Percentiles rank a stretch among this genome's conserved stretches.
phyloP scores from a whole-genome alignment of 306 rosid genomes.

The Heteromeles arbutifolia region DNA sequence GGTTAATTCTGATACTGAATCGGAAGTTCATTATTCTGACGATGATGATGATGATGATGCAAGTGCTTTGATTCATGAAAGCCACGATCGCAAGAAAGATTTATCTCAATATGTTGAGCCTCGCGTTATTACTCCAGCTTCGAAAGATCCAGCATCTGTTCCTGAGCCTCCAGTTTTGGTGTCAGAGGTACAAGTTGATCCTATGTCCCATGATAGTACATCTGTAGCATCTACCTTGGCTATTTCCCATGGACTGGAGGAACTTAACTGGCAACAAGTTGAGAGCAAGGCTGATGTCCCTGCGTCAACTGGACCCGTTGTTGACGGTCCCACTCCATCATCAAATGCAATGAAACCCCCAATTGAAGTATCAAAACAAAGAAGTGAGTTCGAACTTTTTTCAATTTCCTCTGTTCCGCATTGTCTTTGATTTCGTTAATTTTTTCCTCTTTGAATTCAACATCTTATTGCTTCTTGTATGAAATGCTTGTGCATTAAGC shows the following conservation, averaged over 20 bases:
- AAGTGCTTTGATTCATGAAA: conserved; percentile 19
- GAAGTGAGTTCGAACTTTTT: conserved; percentile 45
- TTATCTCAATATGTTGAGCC: conserved; percentile 34
- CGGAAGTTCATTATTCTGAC: conserved; percentile 53
- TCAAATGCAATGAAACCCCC: conserved; percentile 27
- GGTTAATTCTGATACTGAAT: conserved; percentile 68
- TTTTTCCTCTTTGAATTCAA: not conserved
- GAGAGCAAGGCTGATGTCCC: conserved; percentile 20
- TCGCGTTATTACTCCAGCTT: conserved; percentile 18
- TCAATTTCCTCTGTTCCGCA: conserved; percentile 1
- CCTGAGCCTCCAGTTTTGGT: conserved; percentile 25
- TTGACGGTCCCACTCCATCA: conserved; percentile 18
- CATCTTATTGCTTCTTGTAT: not conserved
- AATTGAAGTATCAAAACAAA: conserved; percentile 37
- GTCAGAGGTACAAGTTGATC: conserved; percentile 25
- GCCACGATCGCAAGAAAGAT: conserved; percentile 24
- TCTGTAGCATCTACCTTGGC: conserved; percentile 21
- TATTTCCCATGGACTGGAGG: conserved; percentile 36
- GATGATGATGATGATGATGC: conserved; percentile 38
- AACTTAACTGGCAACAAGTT: conserved; percentile 41
- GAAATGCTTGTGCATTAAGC: not conserved
- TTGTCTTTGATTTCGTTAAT: not conserved
- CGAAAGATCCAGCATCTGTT: conserved; percentile 26
- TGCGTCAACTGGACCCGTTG: conserved; percentile 25
- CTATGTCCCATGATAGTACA: conserved; percentile 22